Conservation (phyloP, 148 eudicot species). For the Chenopodium album region DNA sequence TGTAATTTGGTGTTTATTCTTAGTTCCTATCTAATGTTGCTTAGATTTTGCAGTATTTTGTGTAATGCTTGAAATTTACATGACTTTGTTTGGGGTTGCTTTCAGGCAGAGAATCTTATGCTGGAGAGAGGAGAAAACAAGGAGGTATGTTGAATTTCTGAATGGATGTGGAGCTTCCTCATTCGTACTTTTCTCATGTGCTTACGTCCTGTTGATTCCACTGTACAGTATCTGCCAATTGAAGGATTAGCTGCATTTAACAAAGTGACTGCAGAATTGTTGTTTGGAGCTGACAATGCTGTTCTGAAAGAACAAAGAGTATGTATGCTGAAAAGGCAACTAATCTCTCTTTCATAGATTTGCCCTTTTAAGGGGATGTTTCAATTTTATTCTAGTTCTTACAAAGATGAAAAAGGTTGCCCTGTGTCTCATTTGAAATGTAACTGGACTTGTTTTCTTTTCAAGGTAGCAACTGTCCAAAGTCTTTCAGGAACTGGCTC, state of each 20-base stretch:
- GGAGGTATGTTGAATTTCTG: conserved; percentile 60
- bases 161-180: conserved; percentile 3
- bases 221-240: conserved; percentile 83
- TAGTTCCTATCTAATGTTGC: neutral
- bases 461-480: conserved; percentile 89
- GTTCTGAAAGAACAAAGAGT: conserved; percentile 77
- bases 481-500: conserved; percentile 99
- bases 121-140: conserved; percentile 92
- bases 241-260: conserved; percentile 98
- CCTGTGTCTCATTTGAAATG: neutral
- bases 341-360: neutral
- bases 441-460: conserved; percentile 7
- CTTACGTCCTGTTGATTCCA: conserved; percentile 20
- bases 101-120: conserved; percentile 88
- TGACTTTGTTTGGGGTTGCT: neutral
- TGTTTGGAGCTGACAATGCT: conserved; percentile 87
- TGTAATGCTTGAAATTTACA: neutral
- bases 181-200: conserved; percentile 15
- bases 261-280: conserved; percentile 83
- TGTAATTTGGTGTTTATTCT: neutral
- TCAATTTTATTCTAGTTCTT: neutral
- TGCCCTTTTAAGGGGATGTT: neutral
- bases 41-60: neutral
- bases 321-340: conserved; percentile 22
- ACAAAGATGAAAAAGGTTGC: neutral